These are phyloP conservation scores for Pleurotus pulmonarius DNA, from an alignment of 768 basidiomycete genomes.

Conservation along the genomic window DNA sequence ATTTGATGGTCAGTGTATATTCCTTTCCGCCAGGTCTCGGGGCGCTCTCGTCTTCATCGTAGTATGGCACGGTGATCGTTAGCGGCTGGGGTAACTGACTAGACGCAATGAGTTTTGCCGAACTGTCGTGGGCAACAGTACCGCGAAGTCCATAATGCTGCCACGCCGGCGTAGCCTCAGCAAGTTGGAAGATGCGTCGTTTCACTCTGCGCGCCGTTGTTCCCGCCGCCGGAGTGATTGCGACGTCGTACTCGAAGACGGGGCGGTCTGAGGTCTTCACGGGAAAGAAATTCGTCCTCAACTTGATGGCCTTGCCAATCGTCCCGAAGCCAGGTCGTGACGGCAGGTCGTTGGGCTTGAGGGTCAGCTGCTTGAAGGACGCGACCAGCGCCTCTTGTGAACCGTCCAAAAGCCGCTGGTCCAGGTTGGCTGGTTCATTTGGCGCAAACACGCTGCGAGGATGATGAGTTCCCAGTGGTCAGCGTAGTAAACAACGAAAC, in stretches of 20 bases:
- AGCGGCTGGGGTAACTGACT: conserved; percentile 42
- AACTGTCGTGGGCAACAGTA: conserved; percentile 53
- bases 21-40: conserved; percentile 42
- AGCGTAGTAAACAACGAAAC: conserved; percentile 6
- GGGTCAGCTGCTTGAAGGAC: conserved; percentile 26
- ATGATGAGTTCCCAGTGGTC: conserved; percentile 5
- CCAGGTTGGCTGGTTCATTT: conserved; percentile 32
- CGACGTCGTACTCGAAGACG: conserved; percentile 60
- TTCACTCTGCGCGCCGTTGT: conserved; percentile 51
- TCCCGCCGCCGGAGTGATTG: conserved; percentile 46
- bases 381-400: conserved; percentile 39
- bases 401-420: conserved; percentile 36
- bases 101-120: conserved; percentile 47
- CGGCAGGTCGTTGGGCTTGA: conserved; percentile 43
- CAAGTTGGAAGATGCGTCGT: conserved; percentile 58
- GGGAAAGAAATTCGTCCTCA: conserved; percentile 70
- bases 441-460: conserved; percentile 36
- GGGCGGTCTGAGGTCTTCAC: conserved; percentile 45
- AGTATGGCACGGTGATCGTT: conserved; percentile 38
- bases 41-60: conserved; percentile 47
- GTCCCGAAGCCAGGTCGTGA: conserved; percentile 58
- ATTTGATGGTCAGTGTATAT: conserved; percentile 42
- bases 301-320: conserved; percentile 39
- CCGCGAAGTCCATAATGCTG: conserved; percentile 42
- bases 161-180: conserved; percentile 52